Base-by-base conservation (phyloP, 129 eudicot species). In the Tanacetum coccineum region DNA sequence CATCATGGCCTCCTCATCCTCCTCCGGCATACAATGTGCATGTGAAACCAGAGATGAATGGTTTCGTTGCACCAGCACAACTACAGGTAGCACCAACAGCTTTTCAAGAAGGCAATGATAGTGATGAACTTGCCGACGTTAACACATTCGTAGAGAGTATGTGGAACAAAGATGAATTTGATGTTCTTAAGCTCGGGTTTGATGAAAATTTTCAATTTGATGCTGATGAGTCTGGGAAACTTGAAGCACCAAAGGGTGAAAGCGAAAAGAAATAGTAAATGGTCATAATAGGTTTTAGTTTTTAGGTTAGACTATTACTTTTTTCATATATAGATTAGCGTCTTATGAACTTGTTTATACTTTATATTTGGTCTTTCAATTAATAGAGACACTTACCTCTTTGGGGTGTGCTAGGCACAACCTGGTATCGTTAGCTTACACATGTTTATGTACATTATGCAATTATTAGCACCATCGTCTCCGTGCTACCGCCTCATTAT, bases 171-270 rank as follows among this genome's bases (percentile, higher is more conserved):
- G 50, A 54, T 40, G 73, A 10, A 40, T 3, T 0, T 54, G 42
- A 54, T 20, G 15, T 10, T 13, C 8, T 18, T 13, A 13, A 3
- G 54, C 20, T 68, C 22, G 2, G 3, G 21, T 39, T 54, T 55
- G 54, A 68, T 68, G 60, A 6, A 53, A 13, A 39, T 53, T 62
- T 20, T 13, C 10, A 68, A 7, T 13, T 20, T 9, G 73, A 42
- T 52, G 20, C 49, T 50, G 62, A 52, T 52, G 62, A 54, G 45
- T 20, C 42, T 18, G 45, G 44, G 52, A 68, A 68, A 52, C 39
- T 19, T 54, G 14, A 32, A 67, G 50, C 15, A 4, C 36, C 20
- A 53, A 53, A 17, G 39, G 62, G 8, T 12, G 32, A 36, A 25
- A n/a, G n/a, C 6, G 3, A 13, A 0, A 28, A 20, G 46, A 15